Conservation (phyloP, 306 rosid genomes). For the Morella rubra region DNA sequence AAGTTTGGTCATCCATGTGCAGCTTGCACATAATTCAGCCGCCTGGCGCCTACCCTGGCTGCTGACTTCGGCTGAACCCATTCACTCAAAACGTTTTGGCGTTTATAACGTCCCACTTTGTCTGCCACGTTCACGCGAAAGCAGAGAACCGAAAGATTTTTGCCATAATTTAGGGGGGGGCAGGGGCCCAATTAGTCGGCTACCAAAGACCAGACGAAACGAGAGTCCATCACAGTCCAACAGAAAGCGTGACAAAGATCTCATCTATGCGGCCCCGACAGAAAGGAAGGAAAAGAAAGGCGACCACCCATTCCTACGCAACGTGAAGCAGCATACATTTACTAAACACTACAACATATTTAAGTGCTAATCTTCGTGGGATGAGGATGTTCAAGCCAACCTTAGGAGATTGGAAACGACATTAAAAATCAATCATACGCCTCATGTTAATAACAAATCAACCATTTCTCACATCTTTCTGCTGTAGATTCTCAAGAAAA, state of each 20-base stretch:
- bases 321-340: slow-evolving; percentile 8
- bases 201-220: background rate
- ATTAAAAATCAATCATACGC: slow-evolving; percentile 9
- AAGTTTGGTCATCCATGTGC: slow-evolving; percentile 26
- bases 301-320: background rate
- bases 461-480: slow-evolving; percentile 11
- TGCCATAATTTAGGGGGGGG: slow-evolving; percentile 34
- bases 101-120: slow-evolving; percentile 24
- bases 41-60: background rate
- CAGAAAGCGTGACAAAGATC: no score
- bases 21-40: slow-evolving; percentile 15
- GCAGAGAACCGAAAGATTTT: slow-evolving; percentile 28
- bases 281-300: slow-evolving; percentile 1
- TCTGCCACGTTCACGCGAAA: slow-evolving; percentile 39
- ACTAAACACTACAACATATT: no score
- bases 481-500: slow-evolving; percentile 58
- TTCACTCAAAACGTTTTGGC: background rate
- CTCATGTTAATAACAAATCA: slow-evolving; percentile 12
- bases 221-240: no score
- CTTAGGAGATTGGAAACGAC: slow-evolving; percentile 2
- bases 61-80: background rate
- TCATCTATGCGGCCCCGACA: background rate
- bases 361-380: background rate
- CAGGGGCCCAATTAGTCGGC: slow-evolving; percentile 37
- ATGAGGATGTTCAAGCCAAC: background rate